Evolutionary conservation across 148 eudicot genomes (phyloP), one percentile per base, ranked within the genome.

Genomic region (Chenopodium quinoa): DNA sequence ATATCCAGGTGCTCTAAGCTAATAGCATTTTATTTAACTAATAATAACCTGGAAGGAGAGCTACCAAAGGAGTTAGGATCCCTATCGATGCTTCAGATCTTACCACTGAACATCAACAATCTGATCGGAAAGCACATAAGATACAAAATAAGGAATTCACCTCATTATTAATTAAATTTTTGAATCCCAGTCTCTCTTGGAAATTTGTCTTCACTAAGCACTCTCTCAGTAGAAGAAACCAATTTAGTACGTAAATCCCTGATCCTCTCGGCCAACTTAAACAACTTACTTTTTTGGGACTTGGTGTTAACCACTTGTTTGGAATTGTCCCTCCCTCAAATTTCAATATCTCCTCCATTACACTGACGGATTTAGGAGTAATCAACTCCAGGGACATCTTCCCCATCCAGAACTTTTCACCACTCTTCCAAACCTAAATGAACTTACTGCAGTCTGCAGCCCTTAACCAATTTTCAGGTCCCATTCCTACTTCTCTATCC

Each of bases 271-370:
- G 82, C 63, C 69, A 29, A 11, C 60, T 85, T 58, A 83, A 65
- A 65, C 60, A 75, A 9, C 54, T 85, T 20, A 44, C 34, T 19
- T 58, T 85, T 6, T 23, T 32, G 22, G 6, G 56, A 52, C 16
- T 84, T 1, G 67, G 69, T 6, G 75, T 6, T 23, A 86, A 86
- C 75, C 7, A 64, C 0, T 52, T 85, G 32, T 63, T 54, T 2
- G 86, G 84, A 34, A 31, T 22, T 14, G 69, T 83, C 40, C 84
- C 90, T 48, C 25, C 69, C 25, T 79, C 85, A 8, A 78, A 82
- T 75, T 88, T 60, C 77, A 86, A 82, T 54, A 65, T 88, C 6
- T 81, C 90, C 11, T 82, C 83, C 2, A 66, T 85, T 7, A 82
- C 63, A 20, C 1, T 0, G 0, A 46, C 83, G 31, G 22, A 40